A percentile compares a stretch with the other conserved stretches of the same genome.
These are phyloP conservation scores for Chaetoceros muelleri DNA, from an alignment of 108 stramenopile species.

Conservation along the genomic window DNA sequence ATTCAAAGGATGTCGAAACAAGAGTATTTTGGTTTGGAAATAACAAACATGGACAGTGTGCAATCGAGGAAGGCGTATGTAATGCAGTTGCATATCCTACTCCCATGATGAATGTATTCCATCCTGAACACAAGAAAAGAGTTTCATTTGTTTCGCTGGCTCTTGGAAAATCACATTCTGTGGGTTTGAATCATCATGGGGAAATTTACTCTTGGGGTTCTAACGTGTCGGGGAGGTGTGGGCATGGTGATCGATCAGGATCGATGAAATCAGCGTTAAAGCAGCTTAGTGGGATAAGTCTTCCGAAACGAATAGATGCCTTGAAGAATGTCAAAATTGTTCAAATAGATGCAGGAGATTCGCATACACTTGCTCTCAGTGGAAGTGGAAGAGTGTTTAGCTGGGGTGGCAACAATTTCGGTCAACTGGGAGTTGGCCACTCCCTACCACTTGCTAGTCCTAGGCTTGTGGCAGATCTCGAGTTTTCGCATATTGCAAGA, in stretches of 20 bases:
- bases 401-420: slow-evolving; percentile 88
- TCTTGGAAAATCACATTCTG: slow-evolving; percentile 56
- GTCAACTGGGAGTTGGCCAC: slow-evolving; percentile 89
- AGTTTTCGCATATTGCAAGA: slow-evolving; percentile 41
- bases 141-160: slow-evolving; percentile 46
- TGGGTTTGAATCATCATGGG: slow-evolving; percentile 52
- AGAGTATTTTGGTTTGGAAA: not conserved
- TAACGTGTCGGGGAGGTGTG: slow-evolving; percentile 60
- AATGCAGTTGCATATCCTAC: slow-evolving; percentile 4
- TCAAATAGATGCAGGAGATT: slow-evolving; percentile 78
- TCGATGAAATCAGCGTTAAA: slow-evolving; percentile 4
- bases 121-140: not conserved
- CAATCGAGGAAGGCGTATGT: slow-evolving; percentile 22
- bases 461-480: slow-evolving; percentile 36
- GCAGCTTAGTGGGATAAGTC: slow-evolving; percentile 22
- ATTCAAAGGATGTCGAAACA: slow-evolving; percentile 42
- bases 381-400: slow-evolving; percentile 76
- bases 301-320: slow-evolving; percentile 55
- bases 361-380: slow-evolving; percentile 86
- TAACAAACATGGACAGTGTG: slow-evolving; percentile 25
- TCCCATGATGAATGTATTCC: not conserved
- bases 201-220: slow-evolving; percentile 73
- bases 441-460: slow-evolving; percentile 15
- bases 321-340: slow-evolving; percentile 48
- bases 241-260: slow-evolving; percentile 15